Evolutionary conservation across 1,284 basidiomycete genomes (phyloP), one percentile per base, ranked within the genome.

Genomic region (Boletus hoseneyae): DNA sequence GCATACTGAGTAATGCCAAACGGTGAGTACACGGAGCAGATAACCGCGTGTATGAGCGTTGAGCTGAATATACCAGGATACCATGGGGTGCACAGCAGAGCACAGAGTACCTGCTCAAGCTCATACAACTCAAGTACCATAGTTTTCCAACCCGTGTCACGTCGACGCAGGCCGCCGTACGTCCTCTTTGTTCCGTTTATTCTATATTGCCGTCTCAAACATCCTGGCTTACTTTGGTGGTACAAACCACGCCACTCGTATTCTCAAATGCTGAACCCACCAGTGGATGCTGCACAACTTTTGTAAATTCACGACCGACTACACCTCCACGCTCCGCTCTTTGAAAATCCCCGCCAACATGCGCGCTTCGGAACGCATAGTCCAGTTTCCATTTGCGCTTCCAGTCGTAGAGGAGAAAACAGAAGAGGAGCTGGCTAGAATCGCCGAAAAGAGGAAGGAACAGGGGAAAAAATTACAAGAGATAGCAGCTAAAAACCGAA

Each of bases 21-120:
- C 79, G 93, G 92, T 93, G 54, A 50, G 77, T 50, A 3, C 29
- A 23, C 21, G n/a, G 3, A 23, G 21, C 6, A 23, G 21, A 23
- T 3, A 23, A 23, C 11, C 13, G 29, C 16, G 7, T 13, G 11
- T 42, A 25, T 25, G 23, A 25, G 6, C 6, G 23, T 47, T 56
- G 33, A 62, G 8, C 10, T 15, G 16, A 34, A 37, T 13, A 16
- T 11, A 8, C n/a, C 51, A 94, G 94, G 57, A 90, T 99, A 68
- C 89, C 91, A 2, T 99, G 93, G 91, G 96, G 97, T 30, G 85
- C 91, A 9, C 80, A 85, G 0, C 94, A 97, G 62, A 85, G 93
- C 0, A 83, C 90, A 0, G 96, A 99, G 42, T 89, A 97, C 59
- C 77, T 99, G 43, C 80, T 97, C 49, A 95, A 94, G 62, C 82